Base-by-base conservation (phyloP, 768 basidiomycete species). In the Holtermanniella nyarrowii region DNA sequence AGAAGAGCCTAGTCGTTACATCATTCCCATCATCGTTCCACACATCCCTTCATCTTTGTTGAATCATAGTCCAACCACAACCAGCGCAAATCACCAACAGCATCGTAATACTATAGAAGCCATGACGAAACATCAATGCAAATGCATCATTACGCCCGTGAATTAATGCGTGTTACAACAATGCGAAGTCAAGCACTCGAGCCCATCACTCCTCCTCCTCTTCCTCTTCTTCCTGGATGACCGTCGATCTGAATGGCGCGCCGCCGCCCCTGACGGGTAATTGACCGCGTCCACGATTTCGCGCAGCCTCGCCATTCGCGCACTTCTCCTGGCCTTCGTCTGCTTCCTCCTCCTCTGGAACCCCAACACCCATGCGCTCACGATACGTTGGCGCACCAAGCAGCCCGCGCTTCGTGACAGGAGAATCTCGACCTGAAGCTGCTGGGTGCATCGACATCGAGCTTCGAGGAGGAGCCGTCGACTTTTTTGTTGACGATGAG, bases 151-250 rank as follows among this genome's bases (percentile, higher is more conserved):
- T n/a, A n/a, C n/a, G n/a, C n/a, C n/a, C n/a, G n/a, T n/a, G n/a
- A n/a, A n/a, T n/a, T n/a, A n/a, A n/a, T n/a, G n/a, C n/a, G n/a
- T n/a, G n/a, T n/a, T n/a, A 26, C 4, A 24, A 24, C 2, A 24
- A 1, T 24, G 21, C 11, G 11, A 21, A 12, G 43, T 21, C 12
- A 11, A 21, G 11, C 11, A 44, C 11, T 11, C 25, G 24, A 26
- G 16, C 22, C 18, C 16, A 26, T 37, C 27, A 20, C 46, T 13
- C 40, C 46, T 57, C 58, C 48, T 60, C 59, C 16, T 57, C 59
- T 45, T 60, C 59, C 41, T 60, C 59, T 42, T 60, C 58, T 37
- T 60, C 58, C 20, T 55, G 48, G 4, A 58, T 53, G 10, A 51
- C 49, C 18, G 59, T 49, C 18, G 50, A 51, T 22, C 46, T 49